Conservation (phyloP, 805 yeast species). For the Candida tammaniensis region DNA sequence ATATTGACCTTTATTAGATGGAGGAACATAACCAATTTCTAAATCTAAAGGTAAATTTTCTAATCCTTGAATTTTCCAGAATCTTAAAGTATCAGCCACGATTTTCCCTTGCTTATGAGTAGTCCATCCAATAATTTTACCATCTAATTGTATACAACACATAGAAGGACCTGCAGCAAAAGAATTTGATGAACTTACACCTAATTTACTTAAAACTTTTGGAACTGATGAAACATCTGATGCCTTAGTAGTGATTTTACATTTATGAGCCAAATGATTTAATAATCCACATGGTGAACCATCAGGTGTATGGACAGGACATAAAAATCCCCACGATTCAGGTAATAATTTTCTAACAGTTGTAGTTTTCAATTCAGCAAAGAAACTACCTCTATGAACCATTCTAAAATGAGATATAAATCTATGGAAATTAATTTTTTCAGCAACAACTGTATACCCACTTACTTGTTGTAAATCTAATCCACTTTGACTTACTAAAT, state of each 20-base stretch:
- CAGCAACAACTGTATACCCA: conserved; percentile 98
- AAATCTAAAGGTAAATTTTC: conserved; percentile 80
- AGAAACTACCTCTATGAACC: conserved; percentile 99
- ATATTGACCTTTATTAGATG: conserved; percentile 93
- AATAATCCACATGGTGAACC: conserved; percentile 98
- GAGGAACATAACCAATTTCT: conserved; percentile 95
- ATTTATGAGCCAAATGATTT: conserved; percentile 95
- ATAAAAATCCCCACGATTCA: conserved; percentile 98
- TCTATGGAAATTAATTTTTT: conserved; percentile 94
- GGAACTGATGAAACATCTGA: conserved; percentile 76
- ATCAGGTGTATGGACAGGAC: conserved; percentile 99
- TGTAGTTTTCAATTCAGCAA: conserved; percentile 96
- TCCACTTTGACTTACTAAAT: conserved; percentile 94
- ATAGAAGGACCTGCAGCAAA: conserved; percentile 84
- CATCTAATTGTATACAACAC: conserved; percentile 92
- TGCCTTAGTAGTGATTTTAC: conserved; percentile 76
- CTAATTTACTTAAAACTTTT: conserved; percentile 60
- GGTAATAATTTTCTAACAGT: conserved; percentile 95
- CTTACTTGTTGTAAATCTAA: conserved; percentile 96
- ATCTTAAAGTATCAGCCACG: conserved; percentile 86
- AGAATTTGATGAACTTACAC: conserved; percentile 77
- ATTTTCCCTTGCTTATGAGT: conserved; percentile 83
- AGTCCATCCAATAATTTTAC: conserved; percentile 90
- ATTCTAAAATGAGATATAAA: conserved; percentile 98
- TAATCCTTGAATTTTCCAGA: conserved; percentile 84